phyloP scores from a whole-genome alignment of 306 rosid genomes.

The Gynostemma pentaphyllum region DNA sequence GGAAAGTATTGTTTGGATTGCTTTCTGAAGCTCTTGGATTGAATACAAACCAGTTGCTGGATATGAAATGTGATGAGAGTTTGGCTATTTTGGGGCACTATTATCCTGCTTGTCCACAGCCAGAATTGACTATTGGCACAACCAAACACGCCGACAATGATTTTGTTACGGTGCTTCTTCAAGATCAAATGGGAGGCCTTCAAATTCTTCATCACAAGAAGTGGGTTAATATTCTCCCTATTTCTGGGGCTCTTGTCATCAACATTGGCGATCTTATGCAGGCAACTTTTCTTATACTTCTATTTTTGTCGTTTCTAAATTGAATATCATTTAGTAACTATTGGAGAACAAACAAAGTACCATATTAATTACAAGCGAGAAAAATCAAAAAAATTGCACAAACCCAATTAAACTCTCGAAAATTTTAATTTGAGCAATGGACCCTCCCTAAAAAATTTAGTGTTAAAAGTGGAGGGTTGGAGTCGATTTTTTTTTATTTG shows the following conservation, averaged over 20 bases:
- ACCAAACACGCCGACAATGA: conserved; percentile 6
- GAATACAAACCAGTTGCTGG: conserved; percentile 23
- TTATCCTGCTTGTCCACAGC: conserved; percentile 62
- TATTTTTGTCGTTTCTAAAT: too few species aligned
- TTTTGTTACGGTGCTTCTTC: conserved; percentile 9
- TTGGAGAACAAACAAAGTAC: too few species aligned
- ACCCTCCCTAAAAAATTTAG: too few species aligned
- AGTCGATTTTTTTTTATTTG: too few species aligned
- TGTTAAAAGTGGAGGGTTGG: too few species aligned
- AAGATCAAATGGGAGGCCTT: conserved; percentile 18
- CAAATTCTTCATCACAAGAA: conserved; percentile 6
- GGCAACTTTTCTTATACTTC: background rate
- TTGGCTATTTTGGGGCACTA: conserved; percentile 27
- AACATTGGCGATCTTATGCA: conserved; percentile 13
- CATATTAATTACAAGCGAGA: too few species aligned
- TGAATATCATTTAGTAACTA: too few species aligned
- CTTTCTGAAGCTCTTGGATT: conserved; percentile 59
- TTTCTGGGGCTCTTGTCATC: conserved; percentile 3
- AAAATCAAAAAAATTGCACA: too few species aligned
- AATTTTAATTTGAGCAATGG: too few species aligned
- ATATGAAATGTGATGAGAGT: conserved; percentile 36
- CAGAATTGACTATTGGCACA: conserved; percentile 35
- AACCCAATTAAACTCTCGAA: too few species aligned
- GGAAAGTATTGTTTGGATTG: conserved; percentile 27
- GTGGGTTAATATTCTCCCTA: conserved; percentile 6